Evolutionary conservation across 176 grass and related monocot genomes (phyloP), one percentile per base, ranked within the genome.

Genomic region (Calamus simplicifolius): DNA sequence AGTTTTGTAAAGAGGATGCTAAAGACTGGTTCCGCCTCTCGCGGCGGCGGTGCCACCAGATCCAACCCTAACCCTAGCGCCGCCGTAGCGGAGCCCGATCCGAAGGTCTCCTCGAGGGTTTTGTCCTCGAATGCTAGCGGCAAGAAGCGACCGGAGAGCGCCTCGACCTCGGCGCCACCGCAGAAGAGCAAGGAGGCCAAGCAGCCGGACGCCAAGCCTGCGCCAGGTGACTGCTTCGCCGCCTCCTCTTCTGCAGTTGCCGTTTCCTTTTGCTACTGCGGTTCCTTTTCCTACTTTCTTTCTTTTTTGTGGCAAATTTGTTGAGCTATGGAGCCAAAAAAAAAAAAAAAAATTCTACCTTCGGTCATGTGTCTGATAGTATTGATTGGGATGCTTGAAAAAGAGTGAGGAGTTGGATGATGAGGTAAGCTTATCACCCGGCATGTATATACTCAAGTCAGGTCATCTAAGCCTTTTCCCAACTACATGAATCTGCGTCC

Each of bases 121-220:
- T 29, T 27, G 19, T 19, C 29, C 8, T 8, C 51, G 10, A 35
- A 5, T 25, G 26, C 65, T 19, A 14, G 17, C 27, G 10, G 65
- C 10, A 68, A 68, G 28, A 68, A 55, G 65, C 51, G 51, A 21
- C 29, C n/a, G 51, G 51, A 54, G 31, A 28, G 49, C 18, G 49
- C 65, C 28, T 68, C 50, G 51, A 54, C 65, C 50, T 68, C 52
- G 18, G 51, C 29, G 52, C 28, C 8, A 1, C 21, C 21, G 23
- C 27, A 12, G 27, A 65, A 65, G 62, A 56, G 51, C 51, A 68
- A 68, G 65, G 65, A 68, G 21, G 65, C 28, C 28, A 68, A 56
- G 65, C 4, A 23, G 21, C 21, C 21, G 21, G 21, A 23, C 21
- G 21, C 21, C 21, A 23, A 23, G 21, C 21, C 27, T 16, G 27